A percentile compares a stretch with the other conserved stretches of the same genome.
phyloP scores from a whole-genome alignment of 164 flowering plant genomes.

The Chloranthus sessilifolius region DNA sequence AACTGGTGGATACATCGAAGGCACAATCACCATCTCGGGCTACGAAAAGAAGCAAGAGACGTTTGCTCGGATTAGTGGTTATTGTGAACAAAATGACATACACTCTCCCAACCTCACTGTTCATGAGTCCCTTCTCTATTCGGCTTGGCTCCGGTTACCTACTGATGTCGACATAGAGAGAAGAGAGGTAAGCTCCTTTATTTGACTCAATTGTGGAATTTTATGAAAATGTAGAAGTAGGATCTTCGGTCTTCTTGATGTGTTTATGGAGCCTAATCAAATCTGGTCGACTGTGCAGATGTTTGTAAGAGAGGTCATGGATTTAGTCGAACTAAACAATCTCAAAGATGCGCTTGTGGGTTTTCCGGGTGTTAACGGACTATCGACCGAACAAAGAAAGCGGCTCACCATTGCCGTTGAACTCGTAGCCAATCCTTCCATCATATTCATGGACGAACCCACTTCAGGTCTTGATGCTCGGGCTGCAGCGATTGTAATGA shows the following conservation, averaged over 20 bases:
- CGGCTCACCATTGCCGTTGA: constrained; percentile 93
- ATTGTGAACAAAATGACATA: constrained; percentile 50
- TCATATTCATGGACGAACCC: constrained; percentile 98
- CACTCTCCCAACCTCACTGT: constrained; percentile 50
- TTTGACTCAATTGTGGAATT: too few species aligned
- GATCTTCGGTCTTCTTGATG: not conserved
- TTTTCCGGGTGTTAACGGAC: constrained; percentile 80
- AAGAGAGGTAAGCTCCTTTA: constrained; percentile 17
- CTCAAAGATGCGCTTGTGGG: constrained; percentile 86
- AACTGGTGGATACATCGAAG: constrained; percentile 47
- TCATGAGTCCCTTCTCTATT: constrained; percentile 28
- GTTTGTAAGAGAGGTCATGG: constrained; percentile 91
- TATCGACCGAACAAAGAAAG: constrained; percentile 95
- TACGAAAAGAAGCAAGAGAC: constrained; percentile 46
- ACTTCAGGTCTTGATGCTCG: constrained; percentile 98
- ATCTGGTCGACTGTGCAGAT: constrained; percentile 31
- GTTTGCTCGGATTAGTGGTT: constrained; percentile 45
- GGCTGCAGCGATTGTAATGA: constrained; percentile 98
- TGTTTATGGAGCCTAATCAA: not conserved
- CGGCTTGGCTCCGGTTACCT: constrained; percentile 36
- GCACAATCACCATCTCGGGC: constrained; percentile 40
- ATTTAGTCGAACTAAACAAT: constrained; percentile 72
- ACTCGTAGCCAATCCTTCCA: constrained; percentile 97
- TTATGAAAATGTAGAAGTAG: not conserved
- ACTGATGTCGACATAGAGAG: constrained; percentile 16